Conservation (phyloP, 2,329 filamentous ascomycete species). For the Cryphonectria nitschkei region DNA sequence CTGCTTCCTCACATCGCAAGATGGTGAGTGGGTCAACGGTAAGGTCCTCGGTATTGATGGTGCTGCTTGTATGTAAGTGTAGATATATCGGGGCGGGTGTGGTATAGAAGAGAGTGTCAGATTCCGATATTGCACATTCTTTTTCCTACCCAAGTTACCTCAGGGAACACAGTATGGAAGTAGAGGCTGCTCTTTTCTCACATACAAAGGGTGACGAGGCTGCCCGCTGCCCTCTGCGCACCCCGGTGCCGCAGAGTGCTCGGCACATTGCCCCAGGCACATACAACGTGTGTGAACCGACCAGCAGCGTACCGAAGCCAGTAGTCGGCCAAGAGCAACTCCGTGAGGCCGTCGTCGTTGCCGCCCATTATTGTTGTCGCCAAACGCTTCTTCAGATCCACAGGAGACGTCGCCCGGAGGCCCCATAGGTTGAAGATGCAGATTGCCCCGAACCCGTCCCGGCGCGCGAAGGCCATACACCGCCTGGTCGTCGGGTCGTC, state of each 20-base stretch:
- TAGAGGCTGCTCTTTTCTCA: neutral
- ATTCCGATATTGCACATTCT: neutral
- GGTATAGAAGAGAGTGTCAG: neutral
- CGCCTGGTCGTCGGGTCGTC: slow-evolving; percentile 4
- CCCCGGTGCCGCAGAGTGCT: neutral
- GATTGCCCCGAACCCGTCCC: neutral
- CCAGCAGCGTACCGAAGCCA: neutral
- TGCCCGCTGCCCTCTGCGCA: neutral
- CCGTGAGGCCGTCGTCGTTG: neutral
- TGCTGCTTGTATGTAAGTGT: slow-evolving; percentile 39
- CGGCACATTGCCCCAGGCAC: slow-evolving; percentile 3
- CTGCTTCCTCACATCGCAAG: slow-evolving; percentile 54
- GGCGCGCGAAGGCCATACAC: neutral
- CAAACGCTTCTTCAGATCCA: neutral
- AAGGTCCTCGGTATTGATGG: slow-evolving; percentile 44
- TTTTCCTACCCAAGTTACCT: neutral
- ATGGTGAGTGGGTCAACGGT: slow-evolving; percentile 53
- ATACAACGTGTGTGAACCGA: neutral
- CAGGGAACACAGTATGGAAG: neutral
- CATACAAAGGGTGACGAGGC: slow-evolving; percentile 2
- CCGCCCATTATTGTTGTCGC: neutral
- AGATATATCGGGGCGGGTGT: neutral
- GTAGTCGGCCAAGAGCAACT: neutral
- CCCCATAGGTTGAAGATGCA: slow-evolving; percentile 6
- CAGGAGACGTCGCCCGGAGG: neutral